Evolutionary conservation across 192 early-diverging fungal species (phyloP), one percentile per base, ranked within the genome.

Genomic region (Umbelopsis sp.): DNA sequence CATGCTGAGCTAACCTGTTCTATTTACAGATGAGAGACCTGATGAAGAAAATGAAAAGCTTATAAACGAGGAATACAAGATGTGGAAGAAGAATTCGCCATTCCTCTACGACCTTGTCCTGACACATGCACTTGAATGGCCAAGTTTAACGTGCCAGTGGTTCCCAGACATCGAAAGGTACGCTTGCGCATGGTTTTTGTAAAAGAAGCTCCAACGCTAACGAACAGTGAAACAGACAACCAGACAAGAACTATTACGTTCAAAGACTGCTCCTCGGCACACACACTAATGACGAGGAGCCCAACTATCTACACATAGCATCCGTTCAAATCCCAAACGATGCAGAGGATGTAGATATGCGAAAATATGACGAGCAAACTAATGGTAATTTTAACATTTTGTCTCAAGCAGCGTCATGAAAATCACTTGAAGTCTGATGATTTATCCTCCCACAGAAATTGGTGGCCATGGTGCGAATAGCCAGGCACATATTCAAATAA

Each of bases 51-150:
- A 91, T 70, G 95, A 96, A 72, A 97, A 94, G 74, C 79, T 94
- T 27, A 93, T 96, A 65, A 96, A 96, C 74, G 95, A 96, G 81
- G 96, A 98, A 74, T 97, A 98, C 83, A 98, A 98, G 83, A 94
- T 94, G 67, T 99, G 97, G 97, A 99, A 99, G 78, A 99, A 99
- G 86, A 99, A 99, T 84, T 93, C 92, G 15, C 97, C 97, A 41
- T 99, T 99, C 74, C 89, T 99, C 22, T 99, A 99, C 79, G 97
- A 99, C 82, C 87, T 95, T 44, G 91, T 99, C 13, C 89, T 99
- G 22, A 97, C 97, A 15, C 97, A 99, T 74, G 96, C 97, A n/a
- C 83, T 99, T 16, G 95, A 97, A 78, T 99, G 97, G 97, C 97
- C 97, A 12, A 94, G 94, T 47, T 84, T 99, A 69, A 99, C 97